phyloP scores from a whole-genome alignment of 495 filamentous ascomycete genomes.

The Pseudevernia furfuracea region DNA sequence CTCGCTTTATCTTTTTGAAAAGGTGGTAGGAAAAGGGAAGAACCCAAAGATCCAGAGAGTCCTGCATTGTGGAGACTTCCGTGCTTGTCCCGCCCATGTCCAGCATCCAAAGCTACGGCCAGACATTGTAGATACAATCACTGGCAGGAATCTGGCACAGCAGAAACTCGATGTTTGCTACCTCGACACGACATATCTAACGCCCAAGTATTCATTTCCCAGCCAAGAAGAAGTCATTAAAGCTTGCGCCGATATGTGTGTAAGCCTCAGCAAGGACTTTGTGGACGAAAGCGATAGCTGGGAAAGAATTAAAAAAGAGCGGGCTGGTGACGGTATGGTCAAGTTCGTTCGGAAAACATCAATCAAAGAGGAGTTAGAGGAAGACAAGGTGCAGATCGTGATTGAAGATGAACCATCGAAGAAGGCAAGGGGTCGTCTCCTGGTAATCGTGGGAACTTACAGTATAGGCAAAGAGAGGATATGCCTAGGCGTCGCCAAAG shows the following conservation, averaged over 20 bases:
- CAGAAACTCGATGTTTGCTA: conserved; percentile 93
- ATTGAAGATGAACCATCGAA: conserved; percentile 21
- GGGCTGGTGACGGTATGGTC: conserved; percentile 49
- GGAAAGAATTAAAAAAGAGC: conserved; percentile 43
- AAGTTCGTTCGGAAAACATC: conserved; percentile 50
- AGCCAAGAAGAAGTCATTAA: conserved; percentile 76
- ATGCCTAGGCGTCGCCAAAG: conserved; percentile 82
- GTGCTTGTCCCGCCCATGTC: conserved; percentile 81
- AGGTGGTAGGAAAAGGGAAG: conserved; percentile 51
- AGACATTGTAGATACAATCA: conserved; percentile 57
- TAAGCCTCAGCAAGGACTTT: conserved; percentile 51
- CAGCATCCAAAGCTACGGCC: conserved; percentile 73
- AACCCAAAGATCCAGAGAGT: conserved; percentile 61
- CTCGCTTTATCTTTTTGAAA: conserved; percentile 89
- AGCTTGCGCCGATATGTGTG: conserved; percentile 86
- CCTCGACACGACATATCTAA: conserved; percentile 93
- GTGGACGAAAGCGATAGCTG: conserved; percentile 46
- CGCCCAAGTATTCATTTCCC: conserved; percentile 92
- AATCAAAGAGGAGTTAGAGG: conserved; percentile 30
- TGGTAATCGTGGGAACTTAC: conserved; percentile 94
- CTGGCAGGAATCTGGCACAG: conserved; percentile 56
- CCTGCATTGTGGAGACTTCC: conserved; percentile 92
- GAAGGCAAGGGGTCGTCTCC: conserved; percentile 53
- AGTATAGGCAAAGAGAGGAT: conserved; percentile 97
- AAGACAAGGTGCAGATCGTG: conserved; percentile 30